phyloP scores from a whole-genome alignment of 2,329 filamentous ascomycete genomes.

The Cytospora chrysosperma region DNA sequence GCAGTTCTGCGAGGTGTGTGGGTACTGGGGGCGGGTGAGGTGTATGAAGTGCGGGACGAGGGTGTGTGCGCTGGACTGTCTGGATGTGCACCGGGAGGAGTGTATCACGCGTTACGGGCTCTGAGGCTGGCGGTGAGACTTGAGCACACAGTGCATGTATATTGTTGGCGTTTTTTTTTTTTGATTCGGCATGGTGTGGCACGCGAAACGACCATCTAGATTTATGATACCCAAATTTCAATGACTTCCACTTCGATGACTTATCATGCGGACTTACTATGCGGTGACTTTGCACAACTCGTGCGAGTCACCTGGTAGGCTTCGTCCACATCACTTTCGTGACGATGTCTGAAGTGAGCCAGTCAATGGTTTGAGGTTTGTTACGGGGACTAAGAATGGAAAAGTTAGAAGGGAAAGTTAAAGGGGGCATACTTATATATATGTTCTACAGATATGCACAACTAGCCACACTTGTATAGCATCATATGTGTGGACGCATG shows the following conservation, averaged over 20 bases:
- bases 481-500: too few species aligned
- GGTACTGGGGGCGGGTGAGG: constrained; percentile 75
- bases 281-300: background rate
- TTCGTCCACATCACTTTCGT: too few species aligned
- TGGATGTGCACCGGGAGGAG: constrained; percentile 70
- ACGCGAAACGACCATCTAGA: background rate
- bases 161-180: background rate
- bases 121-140: constrained; percentile 27
- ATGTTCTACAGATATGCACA: too few species aligned
- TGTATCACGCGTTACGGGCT: constrained; percentile 64
- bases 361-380: too few species aligned
- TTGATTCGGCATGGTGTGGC: background rate
- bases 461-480: too few species aligned
- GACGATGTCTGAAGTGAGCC: too few species aligned
- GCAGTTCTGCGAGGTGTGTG: constrained; percentile 75
- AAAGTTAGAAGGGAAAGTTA: too few species aligned
- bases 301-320: too few species aligned
- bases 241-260: background rate
- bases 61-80: constrained; percentile 75
- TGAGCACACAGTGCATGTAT: too few species aligned
- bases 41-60: constrained; percentile 77
- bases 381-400: too few species aligned
- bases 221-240: background rate
- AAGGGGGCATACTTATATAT: too few species aligned
- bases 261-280: too few species aligned